Percentiles rank a stretch among this genome's conserved stretches.
These are phyloP conservation scores for Verticillium tricorpus DNA, from an alignment of 2,329 filamentous ascomycete species.

Conservation along the genomic window DNA sequence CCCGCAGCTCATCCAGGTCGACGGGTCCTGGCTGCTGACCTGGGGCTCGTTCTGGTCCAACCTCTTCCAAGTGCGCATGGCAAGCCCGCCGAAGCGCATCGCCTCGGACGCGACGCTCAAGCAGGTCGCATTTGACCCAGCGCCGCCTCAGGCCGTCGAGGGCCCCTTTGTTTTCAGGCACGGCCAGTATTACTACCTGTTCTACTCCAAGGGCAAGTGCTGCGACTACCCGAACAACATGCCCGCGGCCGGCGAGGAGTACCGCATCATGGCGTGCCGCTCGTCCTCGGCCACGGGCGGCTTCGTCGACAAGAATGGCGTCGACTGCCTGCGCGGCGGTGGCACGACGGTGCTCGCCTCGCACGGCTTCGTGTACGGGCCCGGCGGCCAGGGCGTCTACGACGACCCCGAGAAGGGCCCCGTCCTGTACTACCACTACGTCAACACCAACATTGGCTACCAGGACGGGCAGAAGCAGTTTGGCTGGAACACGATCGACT, in stretches of 20 bases:
- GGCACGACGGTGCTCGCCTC: slow-evolving; percentile 57
- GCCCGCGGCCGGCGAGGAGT: slow-evolving; percentile 56
- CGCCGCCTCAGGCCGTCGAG: slow-evolving; percentile 44
- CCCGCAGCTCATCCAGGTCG: slow-evolving; percentile 40
- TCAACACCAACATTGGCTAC: slow-evolving; percentile 27
- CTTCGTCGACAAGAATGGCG: slow-evolving; percentile 54
- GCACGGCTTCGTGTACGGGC: slow-evolving; percentile 58
- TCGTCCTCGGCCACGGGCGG: slow-evolving; percentile 43
- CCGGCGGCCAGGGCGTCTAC: slow-evolving; percentile 53
- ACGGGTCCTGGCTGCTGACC: slow-evolving; percentile 39
- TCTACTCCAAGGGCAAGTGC: slow-evolving; percentile 57
- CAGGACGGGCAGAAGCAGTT: slow-evolving; percentile 40
- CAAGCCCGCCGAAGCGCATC: slow-evolving; percentile 21
- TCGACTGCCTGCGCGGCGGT: slow-evolving; percentile 52
- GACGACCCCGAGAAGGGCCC: slow-evolving; percentile 22
- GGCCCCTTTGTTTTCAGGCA: slow-evolving; percentile 52
- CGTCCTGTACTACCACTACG: slow-evolving; percentile 42
- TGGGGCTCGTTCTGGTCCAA: slow-evolving; percentile 68
- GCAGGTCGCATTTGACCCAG: slow-evolving; percentile 38
- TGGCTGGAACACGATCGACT: slow-evolving; percentile 46
- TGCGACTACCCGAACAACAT: slow-evolving; percentile 50
- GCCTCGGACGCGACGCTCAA: slow-evolving; percentile 19
- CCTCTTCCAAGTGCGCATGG: slow-evolving; percentile 55
- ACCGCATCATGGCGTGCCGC: slow-evolving; percentile 63
- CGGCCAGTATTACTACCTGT: slow-evolving; percentile 58